Evolutionary conservation across 2,329 filamentous ascomycete species (phyloP).

Genomic region (Penicillium polonicum): DNA sequence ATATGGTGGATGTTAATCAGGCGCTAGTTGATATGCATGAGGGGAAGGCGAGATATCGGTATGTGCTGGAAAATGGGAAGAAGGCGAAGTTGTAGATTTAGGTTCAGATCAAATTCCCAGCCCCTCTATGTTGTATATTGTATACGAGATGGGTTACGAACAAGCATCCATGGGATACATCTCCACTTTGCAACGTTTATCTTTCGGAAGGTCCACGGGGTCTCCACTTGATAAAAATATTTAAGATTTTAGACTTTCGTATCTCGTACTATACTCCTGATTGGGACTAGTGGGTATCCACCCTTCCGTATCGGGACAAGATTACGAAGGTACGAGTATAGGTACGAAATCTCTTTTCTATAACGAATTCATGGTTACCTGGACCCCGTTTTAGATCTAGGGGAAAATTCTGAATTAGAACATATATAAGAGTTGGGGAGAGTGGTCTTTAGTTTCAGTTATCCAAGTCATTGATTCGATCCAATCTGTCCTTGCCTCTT

Average conservation of each 20-base stretch:
- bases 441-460: background rate
- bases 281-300: background rate
- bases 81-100: slow-evolving; percentile 30
- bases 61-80: slow-evolving; percentile 45
- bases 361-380: background rate
- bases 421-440: background rate
- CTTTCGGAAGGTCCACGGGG: too few relatives aligned
- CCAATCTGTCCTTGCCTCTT: background rate
- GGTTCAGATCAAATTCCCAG: too few relatives aligned
- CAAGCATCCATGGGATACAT: too few relatives aligned
- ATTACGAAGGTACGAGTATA: background rate
- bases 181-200: background rate
- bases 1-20: slow-evolving; percentile 46
- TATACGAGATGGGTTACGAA: background rate
- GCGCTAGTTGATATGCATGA: slow-evolving; percentile 47
- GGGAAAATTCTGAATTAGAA: background rate
- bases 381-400: background rate
- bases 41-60: slow-evolving; percentile 49
- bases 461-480: background rate
- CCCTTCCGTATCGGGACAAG: background rate
- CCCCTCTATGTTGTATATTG: background rate
- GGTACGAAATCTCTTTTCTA: background rate
- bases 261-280: background rate
- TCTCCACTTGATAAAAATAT: background rate
- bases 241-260: background rate